Evolutionary conservation across 2,329 filamentous ascomycete genomes (phyloP), one percentile per base, ranked within the genome.

Genomic region (Fusarium oxysporum): DNA sequence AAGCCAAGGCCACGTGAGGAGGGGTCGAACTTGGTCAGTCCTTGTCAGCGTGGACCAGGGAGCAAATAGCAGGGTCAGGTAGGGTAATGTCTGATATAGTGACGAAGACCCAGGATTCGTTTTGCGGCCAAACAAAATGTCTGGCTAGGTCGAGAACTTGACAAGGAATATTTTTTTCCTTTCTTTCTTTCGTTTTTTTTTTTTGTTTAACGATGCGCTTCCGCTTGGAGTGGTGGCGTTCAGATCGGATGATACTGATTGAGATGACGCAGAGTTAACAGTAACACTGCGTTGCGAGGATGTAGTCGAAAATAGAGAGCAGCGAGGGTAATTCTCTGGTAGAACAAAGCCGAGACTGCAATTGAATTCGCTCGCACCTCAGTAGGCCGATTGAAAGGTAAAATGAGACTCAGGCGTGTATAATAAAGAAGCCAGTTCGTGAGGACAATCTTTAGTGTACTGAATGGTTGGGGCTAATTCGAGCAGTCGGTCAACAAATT

Each of bases 1-100:
- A 60, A 67, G 68, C 68, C 67, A 72, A 62, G 72, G 62, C 74
- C 76, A 77, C 76, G 76, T 78, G 76, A 78, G 76, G 75, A 73
- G 75, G 75, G 75, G 75, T 68, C 65, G 54, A 77, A 48, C 62
- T 71, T 73, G 66, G 70, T 53, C 59, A 59, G 68, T 61, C 45
- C 62, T 70, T 62, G 74, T 76, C 71, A 77, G 73, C 74, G 56
- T 51, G 35, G 65, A 44, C 65, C 56, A 53, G 40, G 38, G 65
- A 35, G 58, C 51, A 53, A 68, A 40, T 45, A 51, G 48, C 59
- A 71, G 19, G 67, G 62, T 64, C 59, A 50, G 30, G 30, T 50
- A 65, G 57, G 54, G 38, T 53, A 65, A 60, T 61, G 38, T 58
- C 60, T 62, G 56, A 43, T 55, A 55, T 30, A 35, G 33, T n/a